Conservation (phyloP, 441 rosid species). For the Adansonia madagascariensis region DNA sequence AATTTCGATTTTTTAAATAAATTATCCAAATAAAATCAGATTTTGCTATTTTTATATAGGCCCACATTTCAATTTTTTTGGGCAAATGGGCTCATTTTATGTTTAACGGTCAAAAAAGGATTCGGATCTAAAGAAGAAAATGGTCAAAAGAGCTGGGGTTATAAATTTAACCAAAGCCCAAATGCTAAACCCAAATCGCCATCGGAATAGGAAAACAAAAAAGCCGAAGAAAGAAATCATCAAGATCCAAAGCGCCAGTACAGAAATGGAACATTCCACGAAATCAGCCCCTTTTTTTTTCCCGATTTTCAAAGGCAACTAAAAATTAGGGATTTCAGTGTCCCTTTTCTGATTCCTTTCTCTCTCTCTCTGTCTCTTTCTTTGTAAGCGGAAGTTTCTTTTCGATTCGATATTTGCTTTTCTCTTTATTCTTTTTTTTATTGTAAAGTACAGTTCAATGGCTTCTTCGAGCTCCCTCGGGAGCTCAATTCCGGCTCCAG, state of each 20-base stretch:
- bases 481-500: conserved; percentile 72
- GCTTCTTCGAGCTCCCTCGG: conserved; percentile 76
- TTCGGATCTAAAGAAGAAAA: no score
- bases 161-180: no score
- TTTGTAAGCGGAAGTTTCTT: not conserved
- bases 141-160: no score
- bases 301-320: not conserved
- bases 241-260: not conserved
- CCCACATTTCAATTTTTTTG: no score
- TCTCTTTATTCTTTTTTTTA: not conserved
- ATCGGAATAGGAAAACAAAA: not conserved
- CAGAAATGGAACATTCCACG: conserved; percentile 6
- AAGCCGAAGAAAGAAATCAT: not conserved
- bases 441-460: conserved; percentile 36
- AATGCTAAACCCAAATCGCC: not conserved
- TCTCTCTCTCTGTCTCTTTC: no score
- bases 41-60: no score
- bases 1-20: no score
- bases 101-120: no score
- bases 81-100: no score
- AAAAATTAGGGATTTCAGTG: not conserved
- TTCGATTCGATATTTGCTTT: not conserved
- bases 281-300: not conserved
- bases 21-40: no score
- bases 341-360: not conserved